A percentile compares a stretch with the other conserved stretches of the same genome.
Conservation (phyloP, 192 early-diverging fungal species). For the Funneliformis geosporum region DNA sequence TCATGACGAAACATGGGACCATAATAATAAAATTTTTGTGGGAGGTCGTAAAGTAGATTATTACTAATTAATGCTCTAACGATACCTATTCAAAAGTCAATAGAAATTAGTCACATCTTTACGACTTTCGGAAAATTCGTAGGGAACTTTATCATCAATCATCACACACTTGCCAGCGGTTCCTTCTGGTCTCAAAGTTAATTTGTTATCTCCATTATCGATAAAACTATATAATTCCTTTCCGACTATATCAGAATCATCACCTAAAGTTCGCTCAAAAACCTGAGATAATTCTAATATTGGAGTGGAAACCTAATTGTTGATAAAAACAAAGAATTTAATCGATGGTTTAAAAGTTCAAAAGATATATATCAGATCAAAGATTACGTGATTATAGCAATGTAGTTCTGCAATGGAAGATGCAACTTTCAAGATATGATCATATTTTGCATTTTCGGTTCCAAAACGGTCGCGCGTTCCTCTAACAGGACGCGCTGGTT, state of each 20-base stretch:
- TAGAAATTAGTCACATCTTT: neutral
- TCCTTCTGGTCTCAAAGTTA: slow-evolving; percentile 72
- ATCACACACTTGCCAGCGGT: slow-evolving; percentile 54
- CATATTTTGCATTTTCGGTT: slow-evolving; percentile 43
- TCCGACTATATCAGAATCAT: slow-evolving; percentile 65
- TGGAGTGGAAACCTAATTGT: slow-evolving; percentile 56
- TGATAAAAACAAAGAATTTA: neutral
- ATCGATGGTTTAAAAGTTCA: neutral
- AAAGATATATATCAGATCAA: neutral
- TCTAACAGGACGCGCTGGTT: slow-evolving; percentile 51
- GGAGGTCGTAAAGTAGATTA: slow-evolving; percentile 44
- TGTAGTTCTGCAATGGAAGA: slow-evolving; percentile 44
- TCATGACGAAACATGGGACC: slow-evolving; percentile 75
- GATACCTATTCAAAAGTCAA: slow-evolving; percentile 32
- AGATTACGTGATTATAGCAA: slow-evolving; percentile 55
- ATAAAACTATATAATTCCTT: slow-evolving; percentile 71
- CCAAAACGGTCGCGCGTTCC: slow-evolving; percentile 68
- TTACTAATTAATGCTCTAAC: slow-evolving; percentile 50
- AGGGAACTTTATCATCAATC: neutral
- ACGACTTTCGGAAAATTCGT: neutral
- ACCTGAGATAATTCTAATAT: slow-evolving; percentile 66
- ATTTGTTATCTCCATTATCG: slow-evolving; percentile 55
- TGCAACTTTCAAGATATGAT: slow-evolving; percentile 48
- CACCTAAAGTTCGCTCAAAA: slow-evolving; percentile 62
- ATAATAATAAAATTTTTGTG: slow-evolving; percentile 59